Evolutionary conservation across 2,329 filamentous ascomycete genomes (phyloP), one percentile per base, ranked within the genome.

Genomic region (Phaeosphaeria sp.): DNA sequence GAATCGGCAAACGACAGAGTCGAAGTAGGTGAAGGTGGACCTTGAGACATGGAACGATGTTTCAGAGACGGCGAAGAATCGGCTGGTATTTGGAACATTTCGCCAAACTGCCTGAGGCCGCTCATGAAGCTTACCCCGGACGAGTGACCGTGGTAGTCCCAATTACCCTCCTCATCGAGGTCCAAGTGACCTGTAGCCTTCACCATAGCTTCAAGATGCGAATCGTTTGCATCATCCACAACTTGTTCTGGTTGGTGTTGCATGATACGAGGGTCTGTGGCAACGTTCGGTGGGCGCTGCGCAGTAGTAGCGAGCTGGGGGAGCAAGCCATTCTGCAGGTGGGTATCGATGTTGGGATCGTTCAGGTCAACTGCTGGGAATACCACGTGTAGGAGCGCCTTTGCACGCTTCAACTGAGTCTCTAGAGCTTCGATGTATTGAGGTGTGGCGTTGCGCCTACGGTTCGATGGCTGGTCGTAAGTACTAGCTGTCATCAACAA

Each of bases 121-220:
- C 88, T 87, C 67, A 97, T 85, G 75, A 97, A 99, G 62, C 94
- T 92, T 44, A 93, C 85, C 2, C 94, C 93, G 0, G 95, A 98
- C 0, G 94, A 97, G 63, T 91, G 90, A 48, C 95, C 95, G 72
- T 96, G 92, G 70, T 97, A 99, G 77, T 98, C 93, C 88, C 93
- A 96, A 67, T 95, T 88, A 43, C 94, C 94, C 68, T 89, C 88
- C 66, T 98, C 94, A 68, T 96, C 93, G 33, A 98, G 84, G 70
- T 98, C 94, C 18, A 99, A 84, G 73, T 93, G 91, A 36, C 94
- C 95, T 2, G 94, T 92, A 43, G 91, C 91, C 72, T 94, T 91
- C 56, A 98, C 93, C 94, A 99, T 98, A 25, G 93, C 96, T 72
- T 94, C 89, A 23, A 99, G 82, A 63, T 94, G 86, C 86, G 89